Percentiles rank a stretch among this genome's conserved stretches.
Evolutionary conservation across 1,139 yeast species (phyloP).

Genomic region (Wickerhamomyces sp.): DNA sequence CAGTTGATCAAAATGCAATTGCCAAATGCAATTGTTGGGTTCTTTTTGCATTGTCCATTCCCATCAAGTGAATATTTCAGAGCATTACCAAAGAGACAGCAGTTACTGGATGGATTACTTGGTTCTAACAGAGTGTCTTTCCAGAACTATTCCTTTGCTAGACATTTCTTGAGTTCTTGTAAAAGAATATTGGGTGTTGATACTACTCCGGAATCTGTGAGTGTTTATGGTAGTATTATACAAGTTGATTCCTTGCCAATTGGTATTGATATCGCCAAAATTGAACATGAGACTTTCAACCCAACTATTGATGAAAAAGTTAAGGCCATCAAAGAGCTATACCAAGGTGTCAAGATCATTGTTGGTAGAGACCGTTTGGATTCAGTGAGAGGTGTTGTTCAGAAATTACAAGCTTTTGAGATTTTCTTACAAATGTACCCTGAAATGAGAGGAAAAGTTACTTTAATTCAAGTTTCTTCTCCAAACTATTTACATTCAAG

Average conservation of each 20-base stretch:
- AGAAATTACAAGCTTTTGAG: constrained; percentile 76
- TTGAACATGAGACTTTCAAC: constrained; percentile 54
- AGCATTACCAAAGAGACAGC: constrained; percentile 76
- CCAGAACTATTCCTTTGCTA: constrained; percentile 79
- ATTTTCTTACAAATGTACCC: constrained; percentile 86
- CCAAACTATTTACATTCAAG: constrained; percentile 42
- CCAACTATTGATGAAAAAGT: constrained; percentile 41
- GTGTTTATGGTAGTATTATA: constrained; percentile 73
- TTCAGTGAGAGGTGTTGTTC: constrained; percentile 77
- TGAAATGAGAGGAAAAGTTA: constrained; percentile 85
- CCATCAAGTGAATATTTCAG: constrained; percentile 96
- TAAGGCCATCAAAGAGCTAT: constrained; percentile 55
- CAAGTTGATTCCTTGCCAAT: constrained; percentile 75
- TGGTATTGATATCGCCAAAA: constrained; percentile 71
- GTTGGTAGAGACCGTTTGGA: constrained; percentile 83
- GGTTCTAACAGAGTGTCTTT: constrained; percentile 86
- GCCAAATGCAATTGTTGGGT: constrained; percentile 77
- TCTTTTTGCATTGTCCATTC: constrained; percentile 85
- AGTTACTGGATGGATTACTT: constrained; percentile 82
- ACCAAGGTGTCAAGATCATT: constrained; percentile 70
- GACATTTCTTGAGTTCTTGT: constrained; percentile 90
- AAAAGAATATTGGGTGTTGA: constrained; percentile 73
- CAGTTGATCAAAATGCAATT: constrained; percentile 79
- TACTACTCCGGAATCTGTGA: constrained; percentile 52
- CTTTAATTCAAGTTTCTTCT: constrained; percentile 86